A percentile compares a stretch with the other conserved stretches of the same genome.
These are phyloP conservation scores for Wallacemonas sp. DNA, from an alignment of 208 protist genomes.

Conservation along the genomic window DNA sequence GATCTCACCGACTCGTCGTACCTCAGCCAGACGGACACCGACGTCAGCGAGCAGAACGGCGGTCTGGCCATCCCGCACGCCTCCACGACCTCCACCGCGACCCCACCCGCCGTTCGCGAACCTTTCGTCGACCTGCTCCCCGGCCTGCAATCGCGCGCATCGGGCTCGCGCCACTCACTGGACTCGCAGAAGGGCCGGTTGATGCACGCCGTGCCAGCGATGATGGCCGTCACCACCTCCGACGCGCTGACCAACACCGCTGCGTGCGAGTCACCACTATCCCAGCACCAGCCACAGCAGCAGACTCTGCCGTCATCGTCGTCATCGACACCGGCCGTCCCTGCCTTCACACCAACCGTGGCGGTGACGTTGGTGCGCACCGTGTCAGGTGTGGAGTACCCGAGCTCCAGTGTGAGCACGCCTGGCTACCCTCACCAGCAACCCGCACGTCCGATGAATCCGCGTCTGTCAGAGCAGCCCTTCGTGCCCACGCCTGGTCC, in stretches of 20 bases:
- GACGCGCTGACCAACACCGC: too few relatives aligned
- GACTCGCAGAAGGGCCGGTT: constrained; percentile 3
- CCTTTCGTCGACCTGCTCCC: constrained; percentile 5
- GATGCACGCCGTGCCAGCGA: not conserved
- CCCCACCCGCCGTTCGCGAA: not conserved
- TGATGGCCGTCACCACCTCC: too few relatives aligned
- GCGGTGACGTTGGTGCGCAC: not conserved
- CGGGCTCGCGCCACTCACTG: not conserved
- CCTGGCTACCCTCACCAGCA: not conserved
- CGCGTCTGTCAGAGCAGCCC: constrained; percentile 3
- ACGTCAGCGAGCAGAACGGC: too few relatives aligned
- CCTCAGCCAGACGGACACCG: not conserved
- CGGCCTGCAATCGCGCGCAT: not conserved
- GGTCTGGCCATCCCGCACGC: too few relatives aligned
- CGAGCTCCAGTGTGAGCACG: constrained; percentile 4
- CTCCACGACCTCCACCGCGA: not conserved
- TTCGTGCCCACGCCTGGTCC: too few relatives aligned
- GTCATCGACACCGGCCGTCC: too few relatives aligned
- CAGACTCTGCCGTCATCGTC: not conserved
- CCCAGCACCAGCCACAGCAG: too few relatives aligned
- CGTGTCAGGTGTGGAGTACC: constrained; percentile 4
- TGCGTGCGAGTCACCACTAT: too few relatives aligned
- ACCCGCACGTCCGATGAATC: not conserved
- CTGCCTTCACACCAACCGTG: too few relatives aligned
- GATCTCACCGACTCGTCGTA: not conserved